phyloP scores from a whole-genome alignment of 257 asterid species.

The Jasminum sambac region DNA sequence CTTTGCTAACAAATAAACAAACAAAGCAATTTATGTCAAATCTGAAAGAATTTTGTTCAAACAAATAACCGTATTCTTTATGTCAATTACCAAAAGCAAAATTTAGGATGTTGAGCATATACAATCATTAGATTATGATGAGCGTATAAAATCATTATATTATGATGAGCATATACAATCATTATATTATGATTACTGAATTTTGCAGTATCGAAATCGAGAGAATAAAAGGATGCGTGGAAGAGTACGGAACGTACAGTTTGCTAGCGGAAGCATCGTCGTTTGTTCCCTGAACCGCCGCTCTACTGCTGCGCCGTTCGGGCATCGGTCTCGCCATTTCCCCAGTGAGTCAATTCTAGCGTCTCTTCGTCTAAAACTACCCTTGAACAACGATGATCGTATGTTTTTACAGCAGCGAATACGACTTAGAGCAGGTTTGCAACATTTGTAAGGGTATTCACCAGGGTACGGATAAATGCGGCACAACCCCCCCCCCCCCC shows the following conservation, averaged over 20 bases:
- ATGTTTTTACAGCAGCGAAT: too few species aligned
- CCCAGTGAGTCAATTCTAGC: background rate
- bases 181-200: background rate
- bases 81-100: background rate
- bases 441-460: too few species aligned
- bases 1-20: background rate
- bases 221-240: background rate
- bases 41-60: background rate
- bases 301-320: slow-evolving; percentile 45
- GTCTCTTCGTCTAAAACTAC: background rate
- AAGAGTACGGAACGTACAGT: slow-evolving; percentile 25
- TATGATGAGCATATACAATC: background rate
- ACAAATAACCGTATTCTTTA: background rate
- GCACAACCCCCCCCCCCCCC: too few species aligned
- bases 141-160: background rate
- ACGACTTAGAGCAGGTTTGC: too few species aligned
- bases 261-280: slow-evolving; percentile 62
- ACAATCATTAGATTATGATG: background rate
- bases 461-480: too few species aligned
- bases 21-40: background rate
- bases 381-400: background rate
- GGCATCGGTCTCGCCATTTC: slow-evolving; percentile 30
- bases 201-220: background rate
- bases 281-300: slow-evolving; percentile 56
- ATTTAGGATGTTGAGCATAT: background rate